Evolutionary conservation across 495 filamentous ascomycete species (phyloP).

Genomic region (Aspergillus sparsus): DNA sequence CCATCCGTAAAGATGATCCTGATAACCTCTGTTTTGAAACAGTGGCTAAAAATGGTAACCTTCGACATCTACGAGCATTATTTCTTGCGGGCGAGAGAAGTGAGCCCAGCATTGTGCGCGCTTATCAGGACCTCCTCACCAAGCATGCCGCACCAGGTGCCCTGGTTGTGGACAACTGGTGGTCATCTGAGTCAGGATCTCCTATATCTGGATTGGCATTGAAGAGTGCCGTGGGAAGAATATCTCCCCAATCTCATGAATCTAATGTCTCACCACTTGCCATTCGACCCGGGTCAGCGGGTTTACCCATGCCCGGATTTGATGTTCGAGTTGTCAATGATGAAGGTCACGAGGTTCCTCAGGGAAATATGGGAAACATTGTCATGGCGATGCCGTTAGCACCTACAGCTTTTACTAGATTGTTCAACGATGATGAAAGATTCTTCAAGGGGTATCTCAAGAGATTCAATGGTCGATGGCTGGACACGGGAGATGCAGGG

Average conservation of each 20-base stretch:
- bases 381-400: conserved; percentile 80
- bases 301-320: conserved; percentile 88
- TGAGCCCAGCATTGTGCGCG: conserved; percentile 79
- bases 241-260: conserved; percentile 12
- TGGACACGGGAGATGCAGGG: conserved; percentile 90
- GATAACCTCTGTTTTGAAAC: conserved; percentile 63
- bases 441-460: conserved; percentile 82
- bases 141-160: conserved; percentile 63
- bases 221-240: conserved; percentile 33
- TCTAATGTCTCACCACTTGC: conserved; percentile 36
- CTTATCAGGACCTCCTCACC: conserved; percentile 71
- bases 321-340: conserved; percentile 84
- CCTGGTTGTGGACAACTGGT: conserved; percentile 90
- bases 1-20: conserved; percentile 83
- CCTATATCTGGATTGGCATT: conserved; percentile 84
- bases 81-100: conserved; percentile 90
- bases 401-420: conserved; percentile 79
- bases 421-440: conserved; percentile 80
- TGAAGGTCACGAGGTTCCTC: conserved; percentile 64
- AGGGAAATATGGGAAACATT: conserved; percentile 85
- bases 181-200: conserved; percentile 89
- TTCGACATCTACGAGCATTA: conserved; percentile 67
- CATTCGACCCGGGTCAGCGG: conserved; percentile 82
- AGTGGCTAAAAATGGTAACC: conserved; percentile 63
- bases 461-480: conserved; percentile 74